Conservation (phyloP, 805 yeast species). For the Citeromyces matritensis region DNA sequence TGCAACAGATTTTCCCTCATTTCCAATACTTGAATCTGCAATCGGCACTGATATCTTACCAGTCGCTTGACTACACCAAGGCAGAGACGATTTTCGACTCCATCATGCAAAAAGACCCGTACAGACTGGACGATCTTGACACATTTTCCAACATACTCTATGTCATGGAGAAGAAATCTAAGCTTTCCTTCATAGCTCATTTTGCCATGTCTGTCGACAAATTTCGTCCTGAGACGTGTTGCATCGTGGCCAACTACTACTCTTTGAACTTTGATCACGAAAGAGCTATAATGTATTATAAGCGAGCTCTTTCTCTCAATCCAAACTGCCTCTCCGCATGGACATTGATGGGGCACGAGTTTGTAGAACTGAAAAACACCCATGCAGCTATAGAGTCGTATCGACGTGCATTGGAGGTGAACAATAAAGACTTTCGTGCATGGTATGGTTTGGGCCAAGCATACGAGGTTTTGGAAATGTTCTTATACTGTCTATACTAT, state of each 20-base stretch:
- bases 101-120: constrained; percentile 61
- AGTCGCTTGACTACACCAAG: constrained; percentile 69
- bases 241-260: constrained; percentile 87
- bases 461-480: constrained; percentile 93
- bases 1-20: constrained; percentile 48
- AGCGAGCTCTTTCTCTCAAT: constrained; percentile 74
- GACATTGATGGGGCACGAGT: constrained; percentile 99
- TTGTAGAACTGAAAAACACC: constrained; percentile 87
- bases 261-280: constrained; percentile 89
- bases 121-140: constrained; percentile 82
- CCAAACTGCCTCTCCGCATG: constrained; percentile 79
- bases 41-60: constrained; percentile 68
- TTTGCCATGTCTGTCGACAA: constrained; percentile 69
- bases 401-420: constrained; percentile 83
- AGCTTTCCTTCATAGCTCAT: constrained; percentile 78
- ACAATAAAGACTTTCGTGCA: constrained; percentile 80
- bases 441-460: constrained; percentile 99
- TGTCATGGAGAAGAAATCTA: constrained; percentile 81
- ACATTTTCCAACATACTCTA: constrained; percentile 88
- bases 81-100: constrained; percentile 74
- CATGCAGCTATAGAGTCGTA: constrained; percentile 97
- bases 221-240: constrained; percentile 88
- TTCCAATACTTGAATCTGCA: constrained; percentile 68
- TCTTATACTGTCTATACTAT: constrained; percentile 78
- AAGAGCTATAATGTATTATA: constrained; percentile 84